A percentile compares a stretch with the other conserved stretches of the same genome.
Conservation (phyloP, 2,329 filamentous ascomycete genomes). For the Colletotrichum siamense region DNA sequence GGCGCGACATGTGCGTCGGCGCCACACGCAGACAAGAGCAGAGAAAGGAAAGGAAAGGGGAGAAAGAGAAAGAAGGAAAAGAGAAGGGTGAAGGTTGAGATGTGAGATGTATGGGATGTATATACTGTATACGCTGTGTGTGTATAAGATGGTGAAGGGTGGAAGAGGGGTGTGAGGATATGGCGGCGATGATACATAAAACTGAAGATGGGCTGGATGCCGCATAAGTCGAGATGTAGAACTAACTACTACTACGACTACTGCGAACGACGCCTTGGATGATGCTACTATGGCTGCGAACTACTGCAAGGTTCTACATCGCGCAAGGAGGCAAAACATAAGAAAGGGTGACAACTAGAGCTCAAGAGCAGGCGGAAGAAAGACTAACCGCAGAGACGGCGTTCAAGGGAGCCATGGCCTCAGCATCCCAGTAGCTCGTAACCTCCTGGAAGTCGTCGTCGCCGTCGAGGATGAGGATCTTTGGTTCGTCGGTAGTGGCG, state of each 20-base stretch:
- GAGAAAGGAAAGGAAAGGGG: neutral
- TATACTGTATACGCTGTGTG: neutral
- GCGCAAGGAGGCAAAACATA: neutral
- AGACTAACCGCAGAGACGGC: conserved; percentile 58
- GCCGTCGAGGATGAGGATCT: conserved; percentile 6
- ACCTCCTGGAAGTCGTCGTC: conserved; percentile 32
- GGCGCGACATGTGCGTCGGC: neutral
- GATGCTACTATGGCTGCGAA: neutral
- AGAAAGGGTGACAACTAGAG: neutral
- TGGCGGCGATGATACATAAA: neutral
- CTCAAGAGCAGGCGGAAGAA: neutral
- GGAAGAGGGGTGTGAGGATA: conserved; percentile 1
- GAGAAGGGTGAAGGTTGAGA: neutral
- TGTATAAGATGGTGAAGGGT: neutral
- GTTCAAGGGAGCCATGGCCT: conserved; percentile 63
- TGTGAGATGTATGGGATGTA: neutral
- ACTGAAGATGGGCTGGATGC: neutral
- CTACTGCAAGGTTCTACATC: neutral
- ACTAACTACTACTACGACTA: neutral
- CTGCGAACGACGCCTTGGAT: neutral
- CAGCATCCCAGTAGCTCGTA: conserved; percentile 62
- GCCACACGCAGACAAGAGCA: neutral
- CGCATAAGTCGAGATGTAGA: neutral
- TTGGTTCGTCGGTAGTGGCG: neutral
- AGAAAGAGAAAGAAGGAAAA: neutral